These are phyloP conservation scores for Colletotrichum salicis DNA, from an alignment of 2,329 filamentous ascomycete genomes.

Conservation along the genomic window DNA sequence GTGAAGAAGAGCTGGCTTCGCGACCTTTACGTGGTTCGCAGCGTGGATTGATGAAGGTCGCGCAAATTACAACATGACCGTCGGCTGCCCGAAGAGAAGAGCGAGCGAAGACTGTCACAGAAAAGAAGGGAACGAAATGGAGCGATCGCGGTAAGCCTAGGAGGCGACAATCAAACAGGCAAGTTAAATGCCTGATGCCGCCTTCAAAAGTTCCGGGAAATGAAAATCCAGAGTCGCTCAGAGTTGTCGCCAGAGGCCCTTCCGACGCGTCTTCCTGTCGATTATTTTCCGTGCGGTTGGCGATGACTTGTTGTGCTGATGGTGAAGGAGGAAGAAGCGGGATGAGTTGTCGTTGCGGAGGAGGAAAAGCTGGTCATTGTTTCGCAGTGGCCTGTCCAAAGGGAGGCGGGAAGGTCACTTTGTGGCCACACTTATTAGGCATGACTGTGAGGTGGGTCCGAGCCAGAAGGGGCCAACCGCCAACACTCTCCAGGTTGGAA, in stretches of 20 bases:
- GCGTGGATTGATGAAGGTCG: slow-evolving; percentile 24
- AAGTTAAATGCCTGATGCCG: slow-evolving; percentile 26
- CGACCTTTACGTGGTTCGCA: slow-evolving; percentile 35
- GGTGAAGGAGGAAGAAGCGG: slow-evolving; percentile 35
- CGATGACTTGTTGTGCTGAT: slow-evolving; percentile 24
- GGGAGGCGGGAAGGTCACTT: slow-evolving; percentile 29
- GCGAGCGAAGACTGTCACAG: slow-evolving; percentile 26
- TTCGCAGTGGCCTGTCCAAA: slow-evolving; percentile 31
- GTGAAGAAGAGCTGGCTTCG: slow-evolving; percentile 14
- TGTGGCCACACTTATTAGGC: slow-evolving; percentile 29
- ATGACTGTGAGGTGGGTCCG: slow-evolving; percentile 23
- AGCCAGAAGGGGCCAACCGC: slow-evolving; percentile 6
- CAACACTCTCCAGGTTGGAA: slow-evolving; percentile 1
- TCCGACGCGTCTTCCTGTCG: slow-evolving; percentile 32
- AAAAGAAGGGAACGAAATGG: slow-evolving; percentile 32
- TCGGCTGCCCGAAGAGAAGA: slow-evolving; percentile 13
- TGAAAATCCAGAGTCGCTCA: slow-evolving; percentile 7
- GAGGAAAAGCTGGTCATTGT: slow-evolving; percentile 41
- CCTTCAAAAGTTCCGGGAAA: slow-evolving; percentile 14
- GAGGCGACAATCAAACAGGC: slow-evolving; percentile 26
- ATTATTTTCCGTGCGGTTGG: slow-evolving; percentile 22
- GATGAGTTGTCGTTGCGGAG: slow-evolving; percentile 29
- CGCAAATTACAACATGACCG: slow-evolving; percentile 33
- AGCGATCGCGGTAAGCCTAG: slow-evolving; percentile 18
- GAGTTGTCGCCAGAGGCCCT: slow-evolving; percentile 17